Evolutionary conservation across 108 stramenopile species (phyloP).

Genomic region (Fragilariopsis cylindrus): DNA sequence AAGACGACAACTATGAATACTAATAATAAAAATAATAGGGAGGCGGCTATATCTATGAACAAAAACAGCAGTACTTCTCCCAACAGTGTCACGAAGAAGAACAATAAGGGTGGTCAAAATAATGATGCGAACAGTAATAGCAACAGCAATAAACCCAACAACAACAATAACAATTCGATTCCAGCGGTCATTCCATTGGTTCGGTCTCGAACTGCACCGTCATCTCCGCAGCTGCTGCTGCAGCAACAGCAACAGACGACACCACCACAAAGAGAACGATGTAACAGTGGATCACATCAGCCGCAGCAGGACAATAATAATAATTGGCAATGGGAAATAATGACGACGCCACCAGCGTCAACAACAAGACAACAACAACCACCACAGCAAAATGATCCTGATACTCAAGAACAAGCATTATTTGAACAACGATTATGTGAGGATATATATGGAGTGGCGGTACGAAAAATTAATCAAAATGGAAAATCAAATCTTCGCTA

Average conservation of each 20-base stretch:
- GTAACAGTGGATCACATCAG: neutral
- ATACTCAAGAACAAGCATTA: constrained; percentile 76
- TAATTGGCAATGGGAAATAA: neutral
- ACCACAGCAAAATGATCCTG: constrained; percentile 21
- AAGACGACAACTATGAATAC: neutral
- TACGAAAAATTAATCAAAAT: constrained; percentile 84
- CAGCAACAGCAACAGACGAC: neutral
- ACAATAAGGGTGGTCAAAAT: neutral
- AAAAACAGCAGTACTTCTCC: constrained; percentile 1
- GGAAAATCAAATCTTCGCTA: constrained; percentile 82
- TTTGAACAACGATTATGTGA: constrained; percentile 83
- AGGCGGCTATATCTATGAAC: constrained; percentile 1
- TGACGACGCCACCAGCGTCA: neutral
- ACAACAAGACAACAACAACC: neutral
- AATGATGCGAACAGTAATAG: neutral
- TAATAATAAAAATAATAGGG: neutral
- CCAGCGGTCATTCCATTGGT: neutral
- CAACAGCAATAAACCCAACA: constrained; percentile 4
- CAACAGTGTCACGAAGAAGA: neutral
- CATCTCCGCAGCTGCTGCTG: neutral
- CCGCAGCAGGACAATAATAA: neutral
- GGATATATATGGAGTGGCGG: constrained; percentile 77
- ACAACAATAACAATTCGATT: constrained; percentile 3
- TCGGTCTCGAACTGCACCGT: constrained; percentile 18
- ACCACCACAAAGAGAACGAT: constrained; percentile 14